Conservation (phyloP, 495 filamentous ascomycete genomes). For the Aspergillus asperescens region DNA sequence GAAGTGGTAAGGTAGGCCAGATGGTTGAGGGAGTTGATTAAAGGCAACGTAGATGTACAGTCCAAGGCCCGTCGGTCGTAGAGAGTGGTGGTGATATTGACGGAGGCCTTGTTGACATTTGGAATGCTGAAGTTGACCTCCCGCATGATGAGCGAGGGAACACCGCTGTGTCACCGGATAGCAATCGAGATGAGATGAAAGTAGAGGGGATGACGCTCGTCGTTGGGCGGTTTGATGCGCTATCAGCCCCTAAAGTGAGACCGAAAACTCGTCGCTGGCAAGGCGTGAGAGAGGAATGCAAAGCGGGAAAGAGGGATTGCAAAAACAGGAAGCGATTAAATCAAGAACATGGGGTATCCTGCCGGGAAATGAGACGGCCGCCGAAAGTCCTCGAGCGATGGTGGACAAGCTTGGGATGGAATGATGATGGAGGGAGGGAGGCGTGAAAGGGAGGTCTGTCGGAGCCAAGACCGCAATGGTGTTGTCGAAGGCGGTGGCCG, state of each 20-base stretch:
- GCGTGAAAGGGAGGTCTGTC: conserved; percentile 18
- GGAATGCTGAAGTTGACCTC: conserved; percentile 99
- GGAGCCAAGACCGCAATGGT: conserved; percentile 25
- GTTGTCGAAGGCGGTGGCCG: conserved; percentile 5
- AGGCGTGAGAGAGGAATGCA: not conserved
- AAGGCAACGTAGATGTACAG: conserved; percentile 92
- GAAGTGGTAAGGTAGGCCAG: conserved; percentile 97
- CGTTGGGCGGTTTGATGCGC: not conserved
- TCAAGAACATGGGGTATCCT: conserved; percentile 12
- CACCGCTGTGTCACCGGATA: conserved; percentile 1
- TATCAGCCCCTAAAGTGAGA: conserved; percentile 18
- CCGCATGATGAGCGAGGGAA: conserved; percentile 61
- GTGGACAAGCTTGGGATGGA: conserved; percentile 6
- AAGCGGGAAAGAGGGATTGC: not conserved
- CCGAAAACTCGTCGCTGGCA: conserved; percentile 11
- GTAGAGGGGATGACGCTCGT: not conserved
- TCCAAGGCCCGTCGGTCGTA: conserved; percentile 97
- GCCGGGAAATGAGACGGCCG: not conserved
- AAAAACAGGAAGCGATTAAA: conserved; percentile 4
- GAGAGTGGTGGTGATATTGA: conserved; percentile 96
- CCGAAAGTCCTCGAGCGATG: conserved; percentile 6
- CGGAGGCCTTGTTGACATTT: conserved; percentile 98
- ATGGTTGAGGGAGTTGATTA: conserved; percentile 98
- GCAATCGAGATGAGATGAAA: not conserved
- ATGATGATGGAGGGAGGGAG: conserved; percentile 11